Base-by-base conservation (phyloP, 2,329 filamentous ascomycete species). In the Apiospora sp. region DNA sequence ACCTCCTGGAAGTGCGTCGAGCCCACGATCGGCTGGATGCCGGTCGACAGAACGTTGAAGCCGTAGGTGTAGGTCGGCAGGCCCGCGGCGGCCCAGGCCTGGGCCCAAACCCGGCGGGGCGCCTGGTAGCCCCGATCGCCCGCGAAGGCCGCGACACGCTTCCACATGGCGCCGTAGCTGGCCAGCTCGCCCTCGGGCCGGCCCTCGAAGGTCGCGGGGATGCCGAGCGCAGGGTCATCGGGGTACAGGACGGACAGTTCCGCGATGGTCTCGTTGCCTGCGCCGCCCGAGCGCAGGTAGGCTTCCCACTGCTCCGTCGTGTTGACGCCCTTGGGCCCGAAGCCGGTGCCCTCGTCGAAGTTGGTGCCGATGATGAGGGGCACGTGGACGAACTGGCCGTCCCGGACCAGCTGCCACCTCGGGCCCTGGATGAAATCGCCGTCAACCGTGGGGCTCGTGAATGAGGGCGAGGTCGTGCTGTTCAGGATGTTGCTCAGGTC, bases 101-200 rank as follows among this genome's bases (percentile, higher is more conserved):
- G 82, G 72, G 86, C 87, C 3, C 88, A 84, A 37, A 85, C 82
- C 3, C 91, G 85, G 3, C 90, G 85, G 44, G 86, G 85, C 2
- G 86, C 87, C 71, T 89, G 87, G 81, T 92, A 88, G 67, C 81
- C 78, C 4, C 82, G 81, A 79, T 92, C 90, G 46, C 90, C 90
- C 13, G 80, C 79, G 74, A 84, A 88, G 3, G 89, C 87, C 2
- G 86, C 85, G 16, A 82, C 85, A 72, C 90, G 87, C 73, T 90
- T 88, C 80, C 84, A 91, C 77, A 88, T 83, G 1, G 79, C 75
- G 6, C 88, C 87, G 54, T 80, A 83, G 1, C 74, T 64, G 16
- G 77, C 77, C 10, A 80, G 82, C 5, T 77, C 79, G 43, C 79
- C 80, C 2, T 78, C 77, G 37, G 71, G 61, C 30, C 70, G 61